Conservation (phyloP, 805 yeast genomes). For the Schwanniomyces polymorphus region DNA sequence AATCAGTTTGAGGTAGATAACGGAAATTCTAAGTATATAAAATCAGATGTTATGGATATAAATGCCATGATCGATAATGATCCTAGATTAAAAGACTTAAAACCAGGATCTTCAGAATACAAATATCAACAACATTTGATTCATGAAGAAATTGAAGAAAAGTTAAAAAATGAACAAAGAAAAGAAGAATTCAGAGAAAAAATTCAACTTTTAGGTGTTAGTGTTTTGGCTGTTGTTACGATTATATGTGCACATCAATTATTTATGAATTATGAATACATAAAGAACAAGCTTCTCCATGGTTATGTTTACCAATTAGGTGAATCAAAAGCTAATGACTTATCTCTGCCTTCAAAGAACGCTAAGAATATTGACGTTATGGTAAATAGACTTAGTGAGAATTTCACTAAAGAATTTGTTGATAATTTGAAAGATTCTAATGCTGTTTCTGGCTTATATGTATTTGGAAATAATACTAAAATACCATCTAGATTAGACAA, state of each 20-base stretch:
- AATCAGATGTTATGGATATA: conserved; percentile 15
- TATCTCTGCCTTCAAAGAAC: conserved; percentile 31
- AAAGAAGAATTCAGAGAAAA: conserved; percentile 43
- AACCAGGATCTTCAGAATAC: conserved; percentile 35
- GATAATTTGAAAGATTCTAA: conserved; percentile 20
- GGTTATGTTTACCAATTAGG: conserved; percentile 36
- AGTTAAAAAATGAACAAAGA: conserved; percentile 25
- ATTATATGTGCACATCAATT: conserved; percentile 42
- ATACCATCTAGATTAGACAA: conserved; percentile 60
- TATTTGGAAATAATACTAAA: conserved; percentile 39
- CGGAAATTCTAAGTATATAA: conserved; percentile 9
- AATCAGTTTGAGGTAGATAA: conserved; percentile 5
- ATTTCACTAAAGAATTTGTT: conserved; percentile 20
- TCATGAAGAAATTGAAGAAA: conserved; percentile 22
- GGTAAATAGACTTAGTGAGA: conserved; percentile 23
- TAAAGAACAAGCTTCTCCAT: conserved; percentile 34
- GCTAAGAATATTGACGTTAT: conserved; percentile 23
- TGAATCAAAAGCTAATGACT: conserved; percentile 33
- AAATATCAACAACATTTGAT: conserved; percentile 29
- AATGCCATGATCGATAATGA: conserved; percentile 27
- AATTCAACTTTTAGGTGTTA: conserved; percentile 44
- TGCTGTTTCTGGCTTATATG: conserved; percentile 32
- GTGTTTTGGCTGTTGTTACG: conserved; percentile 38
- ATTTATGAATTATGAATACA: conserved; percentile 40
- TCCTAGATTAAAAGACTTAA: conserved; percentile 27